A percentile compares a stretch with the other conserved stretches of the same genome.
Conservation (phyloP, 2,329 filamentous ascomycete genomes). For the Penicillium sp. region DNA sequence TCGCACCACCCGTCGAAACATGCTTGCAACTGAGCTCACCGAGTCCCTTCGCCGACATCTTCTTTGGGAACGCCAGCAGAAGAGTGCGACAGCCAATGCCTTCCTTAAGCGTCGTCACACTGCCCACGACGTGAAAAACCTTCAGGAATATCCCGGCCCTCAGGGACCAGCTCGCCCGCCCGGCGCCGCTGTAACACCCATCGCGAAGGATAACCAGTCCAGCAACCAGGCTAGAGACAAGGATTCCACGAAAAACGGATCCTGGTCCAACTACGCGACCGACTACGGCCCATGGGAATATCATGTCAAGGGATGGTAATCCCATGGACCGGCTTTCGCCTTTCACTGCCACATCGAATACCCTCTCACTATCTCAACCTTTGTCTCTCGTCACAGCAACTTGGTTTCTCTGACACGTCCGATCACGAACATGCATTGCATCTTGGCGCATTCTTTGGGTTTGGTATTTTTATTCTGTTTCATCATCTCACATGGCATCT, state of each 20-base stretch:
- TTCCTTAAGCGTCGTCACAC: slow-evolving; percentile 87
- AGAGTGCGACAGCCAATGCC: slow-evolving; percentile 80
- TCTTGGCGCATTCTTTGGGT: slow-evolving; percentile 31
- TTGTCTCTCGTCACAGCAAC: slow-evolving; percentile 10
- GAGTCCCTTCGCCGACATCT: slow-evolving; percentile 87
- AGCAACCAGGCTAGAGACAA: slow-evolving; percentile 45
- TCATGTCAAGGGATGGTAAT: slow-evolving; percentile 77
- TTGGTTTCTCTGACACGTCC: slow-evolving; percentile 25
- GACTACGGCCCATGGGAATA: slow-evolving; percentile 77
- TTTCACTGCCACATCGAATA: background rate
- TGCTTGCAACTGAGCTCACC: slow-evolving; percentile 90
- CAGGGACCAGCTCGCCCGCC: slow-evolving; percentile 47
- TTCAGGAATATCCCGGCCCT: slow-evolving; percentile 71
- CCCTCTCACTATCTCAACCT: slow-evolving; percentile 1
- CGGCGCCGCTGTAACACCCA: slow-evolving; percentile 15
- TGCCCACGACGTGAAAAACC: slow-evolving; percentile 80
- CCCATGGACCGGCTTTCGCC: background rate
- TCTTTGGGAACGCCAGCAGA: slow-evolving; percentile 91
- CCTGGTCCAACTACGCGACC: slow-evolving; percentile 76
- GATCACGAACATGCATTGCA: slow-evolving; percentile 37
- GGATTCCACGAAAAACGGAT: slow-evolving; percentile 60
- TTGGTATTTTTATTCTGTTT: slow-evolving; percentile 16
- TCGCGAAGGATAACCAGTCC: slow-evolving; percentile 16
- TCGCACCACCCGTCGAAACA: slow-evolving; percentile 84
- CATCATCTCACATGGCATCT: background rate